These are phyloP conservation scores for Aspergillus sp. DNA, from an alignment of 2,329 filamentous ascomycete genomes.

Conservation along the genomic window DNA sequence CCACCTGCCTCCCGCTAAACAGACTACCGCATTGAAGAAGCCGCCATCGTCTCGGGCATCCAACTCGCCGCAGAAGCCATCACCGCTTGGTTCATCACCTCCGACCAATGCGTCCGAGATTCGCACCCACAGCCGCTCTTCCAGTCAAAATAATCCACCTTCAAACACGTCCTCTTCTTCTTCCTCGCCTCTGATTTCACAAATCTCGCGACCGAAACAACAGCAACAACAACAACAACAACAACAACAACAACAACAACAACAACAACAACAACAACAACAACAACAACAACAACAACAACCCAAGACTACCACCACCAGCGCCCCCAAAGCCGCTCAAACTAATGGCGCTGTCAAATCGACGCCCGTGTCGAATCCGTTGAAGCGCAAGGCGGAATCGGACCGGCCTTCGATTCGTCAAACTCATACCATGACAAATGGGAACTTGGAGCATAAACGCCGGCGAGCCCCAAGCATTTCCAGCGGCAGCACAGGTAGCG, in stretches of 20 bases:
- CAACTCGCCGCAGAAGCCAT: slow-evolving; percentile 53
- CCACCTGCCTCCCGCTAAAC: background rate
- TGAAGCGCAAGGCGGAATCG: slow-evolving; percentile 37
- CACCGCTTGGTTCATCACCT: slow-evolving; percentile 55
- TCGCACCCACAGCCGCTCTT: slow-evolving; percentile 38
- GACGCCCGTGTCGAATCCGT: slow-evolving; percentile 21
- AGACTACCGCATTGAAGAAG: slow-evolving; percentile 26
- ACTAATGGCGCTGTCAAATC: slow-evolving; percentile 25
- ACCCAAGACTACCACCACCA: slow-evolving; percentile 6
- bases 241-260: background rate
- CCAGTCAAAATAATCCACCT: slow-evolving; percentile 32
- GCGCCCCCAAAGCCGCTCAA: slow-evolving; percentile 16
- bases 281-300: slow-evolving; percentile 6
- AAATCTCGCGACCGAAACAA: slow-evolving; percentile 26
- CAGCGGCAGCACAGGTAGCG: slow-evolving; percentile 37
- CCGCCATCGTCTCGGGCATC: slow-evolving; percentile 35
- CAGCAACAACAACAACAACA: slow-evolving; percentile 7
- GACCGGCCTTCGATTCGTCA: slow-evolving; percentile 20
- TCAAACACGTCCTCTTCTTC: slow-evolving; percentile 39
- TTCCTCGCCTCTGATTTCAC: slow-evolving; percentile 40
- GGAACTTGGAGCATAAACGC: slow-evolving; percentile 38
- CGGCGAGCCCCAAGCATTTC: slow-evolving; percentile 30
- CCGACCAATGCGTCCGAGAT: slow-evolving; percentile 56
- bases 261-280: background rate
- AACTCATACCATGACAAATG: slow-evolving; percentile 13